These are phyloP conservation scores for Asterella californica DNA, from an alignment of 225 moss, liverwort and hornwort genomes.

Conservation along the genomic window DNA sequence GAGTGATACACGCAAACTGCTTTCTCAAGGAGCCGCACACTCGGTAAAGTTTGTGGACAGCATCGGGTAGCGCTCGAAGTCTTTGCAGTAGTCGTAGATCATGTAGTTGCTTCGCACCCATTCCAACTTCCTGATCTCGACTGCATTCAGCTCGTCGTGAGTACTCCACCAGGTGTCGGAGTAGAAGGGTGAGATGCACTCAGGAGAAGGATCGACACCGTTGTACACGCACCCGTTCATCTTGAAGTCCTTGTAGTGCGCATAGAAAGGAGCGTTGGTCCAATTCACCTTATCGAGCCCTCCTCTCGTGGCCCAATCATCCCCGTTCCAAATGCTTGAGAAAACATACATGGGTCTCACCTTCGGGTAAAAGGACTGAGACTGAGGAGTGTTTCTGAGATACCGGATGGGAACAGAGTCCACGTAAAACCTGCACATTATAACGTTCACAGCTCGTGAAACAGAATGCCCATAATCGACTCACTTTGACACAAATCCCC, in stretches of 20 bases:
- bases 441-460: not conserved
- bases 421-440: constrained; percentile 38
- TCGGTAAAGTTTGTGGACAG: constrained; percentile 29
- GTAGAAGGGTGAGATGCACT: constrained; percentile 35
- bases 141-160: constrained; percentile 34
- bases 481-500: no score
- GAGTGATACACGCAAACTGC: no score
- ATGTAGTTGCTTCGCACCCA: constrained; percentile 45
- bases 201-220: constrained; percentile 19
- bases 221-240: constrained; percentile 40
- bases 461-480: no score
- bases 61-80: constrained; percentile 24
- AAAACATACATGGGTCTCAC: constrained; percentile 39
- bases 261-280: constrained; percentile 36
- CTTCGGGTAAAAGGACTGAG: constrained; percentile 27
- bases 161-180: constrained; percentile 42
- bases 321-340: constrained; percentile 50
- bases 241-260: constrained; percentile 43
- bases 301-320: constrained; percentile 51
- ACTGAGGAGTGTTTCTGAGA: constrained; percentile 20
- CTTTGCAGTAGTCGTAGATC: constrained; percentile 40
- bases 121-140: constrained; percentile 31
- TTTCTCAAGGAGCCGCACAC: constrained; percentile 19
- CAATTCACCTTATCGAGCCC: constrained; percentile 44
- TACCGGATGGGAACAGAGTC: constrained; percentile 45